These are phyloP conservation scores for Apiospora kogelbergensis DNA, from an alignment of 2,329 filamentous ascomycete species.

Conservation along the genomic window DNA sequence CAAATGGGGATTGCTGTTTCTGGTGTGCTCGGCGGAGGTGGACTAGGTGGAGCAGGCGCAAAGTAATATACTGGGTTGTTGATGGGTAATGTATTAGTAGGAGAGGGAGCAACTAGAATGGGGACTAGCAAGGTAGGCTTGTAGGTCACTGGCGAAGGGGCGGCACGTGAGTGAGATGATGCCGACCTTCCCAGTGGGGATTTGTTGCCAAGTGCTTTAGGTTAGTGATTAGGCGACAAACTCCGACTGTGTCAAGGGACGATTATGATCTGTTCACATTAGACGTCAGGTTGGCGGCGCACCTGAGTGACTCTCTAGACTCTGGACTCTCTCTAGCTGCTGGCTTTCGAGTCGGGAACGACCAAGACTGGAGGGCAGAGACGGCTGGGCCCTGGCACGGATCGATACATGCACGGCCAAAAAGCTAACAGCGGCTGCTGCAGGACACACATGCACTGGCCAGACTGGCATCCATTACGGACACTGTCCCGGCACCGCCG, in stretches of 20 bases:
- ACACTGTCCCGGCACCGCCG: not conserved
- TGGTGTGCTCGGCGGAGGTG: not conserved
- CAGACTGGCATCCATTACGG: not conserved
- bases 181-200: too few species aligned
- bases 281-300: not conserved
- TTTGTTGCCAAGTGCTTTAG: too few species aligned
- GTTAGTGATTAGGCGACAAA: too few species aligned
- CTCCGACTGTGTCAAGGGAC: too few species aligned
- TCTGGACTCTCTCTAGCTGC: too few species aligned
- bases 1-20: not conserved
- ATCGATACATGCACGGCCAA: not conserved
- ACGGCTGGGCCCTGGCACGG: not conserved
- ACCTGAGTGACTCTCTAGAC: too few species aligned
- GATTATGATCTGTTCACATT: too few species aligned
- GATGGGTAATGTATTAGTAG: too few species aligned
- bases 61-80: not conserved
- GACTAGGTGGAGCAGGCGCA: not conserved
- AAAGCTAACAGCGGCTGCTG: not conserved
- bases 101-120: not conserved
- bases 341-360: not conserved
- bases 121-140: not conserved
- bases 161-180: too few species aligned
- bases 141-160: too few species aligned
- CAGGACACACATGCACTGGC: not conserved
- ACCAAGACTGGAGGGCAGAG: not conserved